Conservation (phyloP, 495 filamentous ascomycete genomes). For the Penicillium alfredii region DNA sequence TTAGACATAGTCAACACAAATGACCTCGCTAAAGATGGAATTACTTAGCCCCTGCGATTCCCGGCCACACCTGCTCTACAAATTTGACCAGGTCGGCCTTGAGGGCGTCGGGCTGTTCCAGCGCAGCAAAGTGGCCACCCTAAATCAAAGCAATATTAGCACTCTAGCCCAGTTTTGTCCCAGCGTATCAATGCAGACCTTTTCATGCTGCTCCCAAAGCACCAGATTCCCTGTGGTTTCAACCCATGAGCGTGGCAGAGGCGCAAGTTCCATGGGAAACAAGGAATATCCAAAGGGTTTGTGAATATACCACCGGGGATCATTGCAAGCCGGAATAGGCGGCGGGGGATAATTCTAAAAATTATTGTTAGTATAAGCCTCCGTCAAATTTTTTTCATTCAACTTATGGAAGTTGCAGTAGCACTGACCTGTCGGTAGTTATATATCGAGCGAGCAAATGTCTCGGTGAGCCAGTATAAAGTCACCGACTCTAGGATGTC, state of each 20-base stretch:
- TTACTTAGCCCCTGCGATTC: slow-evolving; percentile 1
- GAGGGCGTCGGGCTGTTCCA: slow-evolving; percentile 50
- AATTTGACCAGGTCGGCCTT: slow-evolving; percentile 55
- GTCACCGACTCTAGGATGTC: slow-evolving; percentile 52
- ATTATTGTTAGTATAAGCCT: background rate
- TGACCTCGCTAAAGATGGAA: background rate
- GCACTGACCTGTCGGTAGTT: slow-evolving; percentile 41
- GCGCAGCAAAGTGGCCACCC: slow-evolving; percentile 61
- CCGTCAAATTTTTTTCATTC: too few species aligned
- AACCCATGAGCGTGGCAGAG: slow-evolving; percentile 46
- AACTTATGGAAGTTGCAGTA: too few species aligned
- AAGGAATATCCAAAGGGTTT: slow-evolving; percentile 56
- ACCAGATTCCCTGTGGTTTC: slow-evolving; percentile 45
- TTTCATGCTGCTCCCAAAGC: slow-evolving; percentile 40
- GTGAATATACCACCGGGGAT: slow-evolving; percentile 33
- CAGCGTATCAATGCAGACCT: slow-evolving; percentile 11
- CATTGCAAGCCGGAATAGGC: slow-evolving; percentile 11
- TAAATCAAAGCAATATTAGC: slow-evolving; percentile 9
- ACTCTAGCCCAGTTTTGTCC: background rate
- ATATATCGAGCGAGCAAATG: slow-evolving; percentile 53
- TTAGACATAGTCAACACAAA: too few species aligned
- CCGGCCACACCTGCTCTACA: slow-evolving; percentile 38
- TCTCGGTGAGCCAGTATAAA: slow-evolving; percentile 62
- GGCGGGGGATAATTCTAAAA: slow-evolving; percentile 18
- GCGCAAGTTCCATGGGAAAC: slow-evolving; percentile 51